Conservation (phyloP, 164 flowering plant genomes). For the Tinospora cordifolia region DNA sequence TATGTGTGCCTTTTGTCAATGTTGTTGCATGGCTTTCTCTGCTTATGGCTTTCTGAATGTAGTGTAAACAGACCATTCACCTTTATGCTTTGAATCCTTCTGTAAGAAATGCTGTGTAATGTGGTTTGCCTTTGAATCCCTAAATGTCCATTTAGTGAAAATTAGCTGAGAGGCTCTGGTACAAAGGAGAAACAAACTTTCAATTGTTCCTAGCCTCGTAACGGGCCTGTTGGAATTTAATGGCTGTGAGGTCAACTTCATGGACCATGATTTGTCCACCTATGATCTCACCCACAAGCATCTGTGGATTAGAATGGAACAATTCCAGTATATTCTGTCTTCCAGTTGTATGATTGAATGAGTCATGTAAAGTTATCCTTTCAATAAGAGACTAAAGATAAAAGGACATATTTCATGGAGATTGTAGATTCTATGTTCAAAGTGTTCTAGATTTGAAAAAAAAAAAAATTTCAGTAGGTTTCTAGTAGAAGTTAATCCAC, state of each 20-base stretch:
- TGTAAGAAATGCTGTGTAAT: not conserved
- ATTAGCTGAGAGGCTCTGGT: not conserved
- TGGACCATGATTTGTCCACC: not conserved
- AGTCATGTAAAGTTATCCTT: no score
- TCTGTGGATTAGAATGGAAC: not conserved
- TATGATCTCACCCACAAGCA: not conserved
- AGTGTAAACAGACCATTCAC: not conserved
- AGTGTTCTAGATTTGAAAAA: no score
- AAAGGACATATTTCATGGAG: no score
- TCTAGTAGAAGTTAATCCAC: not conserved
- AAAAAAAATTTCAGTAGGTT: not conserved
- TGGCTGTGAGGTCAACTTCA: not conserved
- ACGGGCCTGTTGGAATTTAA: not conserved
- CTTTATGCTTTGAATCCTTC: not conserved
- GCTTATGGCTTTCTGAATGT: not conserved
- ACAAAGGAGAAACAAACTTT: not conserved
- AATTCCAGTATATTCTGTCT: not conserved
- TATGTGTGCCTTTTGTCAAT: slow-evolving; percentile 11
- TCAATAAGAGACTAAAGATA: no score
- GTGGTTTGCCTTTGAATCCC: no score
- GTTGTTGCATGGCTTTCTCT: not conserved
- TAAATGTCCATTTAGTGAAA: no score
- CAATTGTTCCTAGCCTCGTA: not conserved
- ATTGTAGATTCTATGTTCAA: no score
- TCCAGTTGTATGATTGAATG: no score